Conservation (phyloP, 257 asterid species). For the Fraxinus excelsior region DNA sequence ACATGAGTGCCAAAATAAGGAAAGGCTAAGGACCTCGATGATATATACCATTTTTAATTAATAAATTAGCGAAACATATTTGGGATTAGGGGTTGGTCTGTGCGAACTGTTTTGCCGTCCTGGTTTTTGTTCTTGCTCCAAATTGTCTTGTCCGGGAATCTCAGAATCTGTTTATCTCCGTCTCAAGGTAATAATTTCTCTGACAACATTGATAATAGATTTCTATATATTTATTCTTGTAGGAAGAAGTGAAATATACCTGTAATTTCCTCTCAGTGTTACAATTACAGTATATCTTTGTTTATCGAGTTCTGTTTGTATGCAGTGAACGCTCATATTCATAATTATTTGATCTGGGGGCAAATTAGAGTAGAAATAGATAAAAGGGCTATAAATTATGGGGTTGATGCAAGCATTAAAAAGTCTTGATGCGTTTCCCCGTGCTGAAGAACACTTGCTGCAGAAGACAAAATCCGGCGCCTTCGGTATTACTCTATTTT, state of each 20-base stretch:
- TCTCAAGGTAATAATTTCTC: neutral
- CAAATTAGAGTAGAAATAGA: slow-evolving; percentile 2
- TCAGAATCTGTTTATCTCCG: neutral
- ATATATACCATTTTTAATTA: no score
- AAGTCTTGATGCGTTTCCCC: slow-evolving; percentile 92
- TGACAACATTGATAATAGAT: no score
- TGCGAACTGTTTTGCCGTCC: no score
- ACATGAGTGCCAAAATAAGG: no score
- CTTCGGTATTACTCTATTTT: slow-evolving; percentile 51
- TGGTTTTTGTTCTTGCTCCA: no score
- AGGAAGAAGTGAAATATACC: no score
- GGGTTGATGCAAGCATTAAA: slow-evolving; percentile 76
- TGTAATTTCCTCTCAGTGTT: neutral
- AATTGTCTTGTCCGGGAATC: no score
- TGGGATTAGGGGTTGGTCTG: no score
- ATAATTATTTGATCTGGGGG: neutral
- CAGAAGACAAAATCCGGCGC: slow-evolving; percentile 96
- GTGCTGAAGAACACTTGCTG: slow-evolving; percentile 92
- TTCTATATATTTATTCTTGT: no score
- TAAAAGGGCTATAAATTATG: slow-evolving; percentile 38
- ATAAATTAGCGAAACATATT: no score
- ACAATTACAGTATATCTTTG: neutral
- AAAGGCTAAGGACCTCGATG: no score
- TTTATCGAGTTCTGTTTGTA: neutral
- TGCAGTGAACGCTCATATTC: neutral